Conservation (phyloP, 495 filamentous ascomycete genomes). For the Trichoderma erinaceum region DNA sequence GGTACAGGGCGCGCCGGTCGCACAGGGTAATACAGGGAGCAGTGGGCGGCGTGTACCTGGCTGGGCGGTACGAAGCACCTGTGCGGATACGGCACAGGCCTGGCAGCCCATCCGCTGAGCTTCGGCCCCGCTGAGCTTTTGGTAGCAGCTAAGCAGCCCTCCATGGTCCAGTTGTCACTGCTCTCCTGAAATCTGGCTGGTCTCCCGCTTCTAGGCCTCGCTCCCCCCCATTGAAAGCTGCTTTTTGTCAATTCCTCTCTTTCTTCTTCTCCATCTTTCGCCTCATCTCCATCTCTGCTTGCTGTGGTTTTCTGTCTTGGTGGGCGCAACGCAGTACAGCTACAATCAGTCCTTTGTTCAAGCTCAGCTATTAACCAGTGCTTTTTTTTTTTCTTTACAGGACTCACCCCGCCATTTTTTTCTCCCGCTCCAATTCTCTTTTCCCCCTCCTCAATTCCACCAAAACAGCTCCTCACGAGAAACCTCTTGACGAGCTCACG, state of each 20-base stretch:
- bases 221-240: neutral
- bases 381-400: neutral
- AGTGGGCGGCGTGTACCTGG: neutral
- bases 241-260: neutral
- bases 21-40: neutral
- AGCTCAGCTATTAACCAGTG: conserved; percentile 7
- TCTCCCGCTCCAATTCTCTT: neutral
- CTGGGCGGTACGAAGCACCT: neutral
- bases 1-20: neutral
- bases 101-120: conserved; percentile 7
- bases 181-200: conserved; percentile 16
- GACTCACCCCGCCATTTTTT: conserved; percentile 14
- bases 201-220: conserved; percentile 4
- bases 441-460: conserved; percentile 6
- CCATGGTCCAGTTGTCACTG: neutral
- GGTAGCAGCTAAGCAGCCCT: conserved; percentile 13
- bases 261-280: conserved; percentile 5
- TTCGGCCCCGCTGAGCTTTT: neutral
- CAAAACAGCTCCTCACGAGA: neutral
- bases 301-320: conserved; percentile 8
- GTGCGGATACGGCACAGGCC: neutral
- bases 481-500: conserved; percentile 22
- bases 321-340: neutral
- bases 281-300: neutral
- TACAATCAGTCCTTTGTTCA: neutral